Evolutionary conservation across 108 stramenopile genomes (phyloP), one percentile per base, ranked within the genome.

Genomic region (Cyclostephanos invisitatus): DNA sequence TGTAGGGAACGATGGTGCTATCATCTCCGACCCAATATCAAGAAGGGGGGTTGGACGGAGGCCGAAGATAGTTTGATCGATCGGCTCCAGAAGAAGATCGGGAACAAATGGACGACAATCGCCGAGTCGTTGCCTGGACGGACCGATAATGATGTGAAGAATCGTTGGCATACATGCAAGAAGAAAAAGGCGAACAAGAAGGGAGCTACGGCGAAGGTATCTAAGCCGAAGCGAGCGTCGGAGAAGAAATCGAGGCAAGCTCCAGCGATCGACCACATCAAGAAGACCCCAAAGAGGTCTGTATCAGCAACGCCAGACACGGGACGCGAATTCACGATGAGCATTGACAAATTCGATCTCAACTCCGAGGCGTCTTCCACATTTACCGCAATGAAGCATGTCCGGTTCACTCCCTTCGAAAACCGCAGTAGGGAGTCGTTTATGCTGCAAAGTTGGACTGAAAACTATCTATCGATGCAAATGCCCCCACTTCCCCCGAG

Each of bases 101-200:
- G 92, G 25, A 93, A 93, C 78, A 67, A 79, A 15, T 93, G 96
- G 96, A 88, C 92, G 2, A 91, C 92, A 61, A 95, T 97, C 63
- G 97, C 97, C 14, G 87, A 88, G 72, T 37, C 64, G 65, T 70
- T 91, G 47, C 94, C 95, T 3, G 97, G 97, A 67, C 84, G 96
- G 83, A 99, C 98, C 17, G 97, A 99, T 83, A 99, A 99, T 78
- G 95, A 97, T 49, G 98, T 99, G 71, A 99, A 97, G 78, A 97
- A 97, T 75, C 96, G 96, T 68, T 98, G 97, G 97, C 96, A 98
- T 74, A 91, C 92, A 0, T 87, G 86, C 67, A 94, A 95, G 88
- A 88, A 91, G 61, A 42, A 37, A 38, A 15, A 21, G 21, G 60
- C 35, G 37, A 61, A 9, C 60, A 61, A 59, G 29, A 59, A 37